Base-by-base conservation (phyloP, 306 rosid species). In the Sechiopsis laciniata region DNA sequence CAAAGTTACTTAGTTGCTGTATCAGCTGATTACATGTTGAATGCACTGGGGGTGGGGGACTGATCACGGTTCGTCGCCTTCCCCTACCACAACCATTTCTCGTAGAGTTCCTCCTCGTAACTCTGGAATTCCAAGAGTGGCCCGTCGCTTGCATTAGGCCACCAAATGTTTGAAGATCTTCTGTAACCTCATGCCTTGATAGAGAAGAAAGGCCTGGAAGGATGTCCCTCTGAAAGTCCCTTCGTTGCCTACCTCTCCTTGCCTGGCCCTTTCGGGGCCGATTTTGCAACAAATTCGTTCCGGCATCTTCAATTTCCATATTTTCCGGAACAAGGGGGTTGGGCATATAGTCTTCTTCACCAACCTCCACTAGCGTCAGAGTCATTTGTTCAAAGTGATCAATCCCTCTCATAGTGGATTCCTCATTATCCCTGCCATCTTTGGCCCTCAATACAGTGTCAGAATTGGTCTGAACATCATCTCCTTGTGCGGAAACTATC, bases 191-290 rank as follows among this genome's bases (percentile, higher is more conserved):
- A 29, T 91, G 94, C 87, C 99, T 89, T 12, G 97, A 91, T 68
- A 94, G 78, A 72, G 99, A 86, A 14, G 85, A 66, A 37, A 94
- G 95, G 65, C 97, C 92, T 0, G 99, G 99, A 76, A 94, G 97
- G 79, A 94, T 91, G 79, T 94, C 99, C 88, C 90, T 85, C 81
- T 94, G 99, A 84, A 94, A 94, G 78, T 94, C 99, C 88, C 96
- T 87, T 73, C 94, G 79, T 85, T 91, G 97, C 84, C 97, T 83
- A 72, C 99, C 96, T 79, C 99, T 83, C 81, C 96, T 88, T 45
- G 90, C 84, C 16, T 89, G 95, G 16, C 97, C 99, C 78, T 74
- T 94, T 64, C 97, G 84, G 0, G 92, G 78, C 66, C 88, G 87
- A 42, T 80, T 86, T 22, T 87, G 79, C 74, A 85, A 72, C 69